Evolutionary conservation across 1,284 basidiomycete species (phyloP), one percentile per base, ranked within the genome.

Genomic region (Pascua sp.): DNA sequence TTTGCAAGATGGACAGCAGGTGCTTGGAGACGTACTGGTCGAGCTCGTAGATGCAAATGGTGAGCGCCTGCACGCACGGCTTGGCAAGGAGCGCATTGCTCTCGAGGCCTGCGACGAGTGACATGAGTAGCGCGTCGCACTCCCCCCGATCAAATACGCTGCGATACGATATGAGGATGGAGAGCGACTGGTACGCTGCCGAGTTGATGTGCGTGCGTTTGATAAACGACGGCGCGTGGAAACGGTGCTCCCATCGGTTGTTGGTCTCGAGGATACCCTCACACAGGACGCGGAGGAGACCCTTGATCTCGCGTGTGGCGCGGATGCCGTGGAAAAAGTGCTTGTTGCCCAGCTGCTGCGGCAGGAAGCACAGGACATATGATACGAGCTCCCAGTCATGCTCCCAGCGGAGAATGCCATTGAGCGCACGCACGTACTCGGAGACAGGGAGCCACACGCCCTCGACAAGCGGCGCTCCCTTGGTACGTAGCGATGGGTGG

Each of bases 261-360:
- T 62, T 57, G 4, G 61, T 62, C 8, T 58, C 66, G 16, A 72
- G 51, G 5, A 75, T 65, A 2, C 67, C 71, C 5, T 81, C 80
- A 75, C 89, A 91, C 10, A 98, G 78, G n/a, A 82, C 75, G 10
- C 81, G 80, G 37, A 92, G 79, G 42, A 98, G 77, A 49, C 79
- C 81, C 11, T 84, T 79, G 17, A 96, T 83, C 17, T 86, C 82
- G 11, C 75, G 77, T 13, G 86, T 81, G 11, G 89, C 87, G 52
- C 86, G 85, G 0, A 89, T 89, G 0, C 96, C 96, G 70, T 94
- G 97, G 77, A 97, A 94, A 55, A 97, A 83, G 70, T 98, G 92
- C 77, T 97, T 98, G 82, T 98, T 98, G 52, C 88, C 82, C 4
- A 98, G 83, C 74, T 98, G 94, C 17, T 86, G 82, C 0, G 96